These are phyloP conservation scores for Macadamia tetraphylla DNA, from an alignment of 164 flowering plant species.

Conservation along the genomic window DNA sequence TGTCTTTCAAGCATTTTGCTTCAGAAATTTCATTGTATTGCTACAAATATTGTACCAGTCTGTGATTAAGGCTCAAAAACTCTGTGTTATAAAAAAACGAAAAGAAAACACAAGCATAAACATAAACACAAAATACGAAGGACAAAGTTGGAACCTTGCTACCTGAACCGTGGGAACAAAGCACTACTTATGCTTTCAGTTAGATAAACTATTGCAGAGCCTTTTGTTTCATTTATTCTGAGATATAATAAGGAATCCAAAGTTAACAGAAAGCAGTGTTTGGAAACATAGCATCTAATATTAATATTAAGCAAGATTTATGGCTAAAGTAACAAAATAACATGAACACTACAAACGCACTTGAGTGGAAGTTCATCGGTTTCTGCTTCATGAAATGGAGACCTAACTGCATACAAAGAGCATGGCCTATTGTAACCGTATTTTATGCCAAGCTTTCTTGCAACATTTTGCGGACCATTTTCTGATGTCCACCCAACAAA, in stretches of 20 bases:
- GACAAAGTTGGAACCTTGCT: neutral
- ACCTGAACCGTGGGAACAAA: conserved; percentile 87
- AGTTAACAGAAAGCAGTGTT: neutral
- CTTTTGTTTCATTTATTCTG: conserved; percentile 36
- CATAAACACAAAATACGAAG: neutral
- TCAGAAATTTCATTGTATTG: neutral
- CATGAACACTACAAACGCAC: conserved; percentile 27
- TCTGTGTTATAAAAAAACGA: too few relatives aligned
- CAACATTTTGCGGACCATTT: conserved; percentile 14
- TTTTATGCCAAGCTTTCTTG: conserved; percentile 87
- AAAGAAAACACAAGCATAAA: neutral
- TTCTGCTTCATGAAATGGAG: conserved; percentile 35
- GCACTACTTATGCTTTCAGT: conserved; percentile 81
- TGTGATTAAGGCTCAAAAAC: neutral
- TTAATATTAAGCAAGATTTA: too few relatives aligned
- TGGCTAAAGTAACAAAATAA: neutral
- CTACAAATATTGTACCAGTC: neutral
- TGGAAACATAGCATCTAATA: too few relatives aligned
- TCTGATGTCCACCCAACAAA: conserved; percentile 89
- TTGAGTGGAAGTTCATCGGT: conserved; percentile 23
- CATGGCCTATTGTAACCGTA: conserved; percentile 93
- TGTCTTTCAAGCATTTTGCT: neutral
- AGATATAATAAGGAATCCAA: conserved; percentile 8
- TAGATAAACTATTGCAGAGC: conserved; percentile 33
- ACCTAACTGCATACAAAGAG: conserved; percentile 69